Base-by-base conservation (phyloP, 441 rosid genomes). In the Capsella rubella region DNA sequence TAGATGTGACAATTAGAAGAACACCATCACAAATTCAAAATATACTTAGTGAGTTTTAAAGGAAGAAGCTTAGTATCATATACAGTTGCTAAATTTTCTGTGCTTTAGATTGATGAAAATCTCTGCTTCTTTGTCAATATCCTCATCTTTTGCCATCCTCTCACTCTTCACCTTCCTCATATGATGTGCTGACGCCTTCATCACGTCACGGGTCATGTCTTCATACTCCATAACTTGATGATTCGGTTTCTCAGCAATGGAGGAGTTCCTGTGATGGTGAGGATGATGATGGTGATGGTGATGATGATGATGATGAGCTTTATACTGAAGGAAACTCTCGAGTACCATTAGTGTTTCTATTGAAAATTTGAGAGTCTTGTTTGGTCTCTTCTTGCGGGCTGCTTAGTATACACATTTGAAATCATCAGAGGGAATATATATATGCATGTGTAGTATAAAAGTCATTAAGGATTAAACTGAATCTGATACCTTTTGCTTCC, bases 101-200 rank as follows among this genome's bases (percentile, higher is more conserved):
- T 93, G 98, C 80, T 87, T 77, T 3, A 81, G 45, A 74, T 43
- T 65, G 62, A 89, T 87, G 50, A 87, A 93, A 28, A 82, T 82
- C 51, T 89, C 93, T 27, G 98, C 90, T 72, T 79, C 88, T 32
- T 40, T 69, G 62, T 93, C 82, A 16, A 90, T 75, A 69, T 76
- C 79, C 61, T 82, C 81, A 25, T 53, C 6, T 46, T 59, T 76
- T 4, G 61, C 31, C 27, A 31, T 45, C 40, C 29, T 64, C 67
- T 64, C 76, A 62, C 57, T 77, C 50, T 71, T 64, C 4, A 50
- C 43, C 61, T 63, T 76, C 79, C 71, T 69, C 61, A 56, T 18
- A 55, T 55, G 73, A 59, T 74, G 55, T 31, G 73, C 51, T 39
- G 72, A 50, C 8, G 4, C 32, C 16, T 47, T 73, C 58, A 11